Percentiles rank a stretch among this genome's conserved stretches.
These are phyloP conservation scores for Colletotrichum tofieldiae DNA, from an alignment of 2,329 filamentous ascomycete species.

Conservation along the genomic window DNA sequence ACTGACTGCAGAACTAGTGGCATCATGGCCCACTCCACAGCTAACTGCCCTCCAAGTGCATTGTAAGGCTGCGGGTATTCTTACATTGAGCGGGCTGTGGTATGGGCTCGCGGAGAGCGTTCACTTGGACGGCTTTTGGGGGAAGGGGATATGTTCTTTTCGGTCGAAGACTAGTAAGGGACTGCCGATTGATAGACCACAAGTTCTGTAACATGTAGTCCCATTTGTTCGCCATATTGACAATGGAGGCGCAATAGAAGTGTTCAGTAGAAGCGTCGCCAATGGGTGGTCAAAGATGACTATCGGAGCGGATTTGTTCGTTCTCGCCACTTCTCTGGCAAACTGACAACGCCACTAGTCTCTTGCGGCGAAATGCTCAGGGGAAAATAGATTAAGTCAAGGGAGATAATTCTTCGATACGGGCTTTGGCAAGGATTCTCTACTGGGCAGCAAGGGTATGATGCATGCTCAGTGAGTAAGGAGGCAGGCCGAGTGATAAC, in stretches of 20 bases:
- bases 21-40: no score
- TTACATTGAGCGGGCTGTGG: not conserved
- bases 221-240: no score
- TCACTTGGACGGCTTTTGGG: not conserved
- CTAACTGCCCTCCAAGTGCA: not conserved
- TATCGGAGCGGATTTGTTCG: no score
- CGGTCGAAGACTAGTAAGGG: not conserved
- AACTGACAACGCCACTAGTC: no score
- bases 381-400: not conserved
- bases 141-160: no score
- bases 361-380: no score
- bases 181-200: constrained; percentile 8
- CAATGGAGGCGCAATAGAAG: not conserved
- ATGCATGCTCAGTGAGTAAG: not conserved
- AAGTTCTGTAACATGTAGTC: not conserved
- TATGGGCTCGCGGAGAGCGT: not conserved
- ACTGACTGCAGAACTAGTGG: not conserved
- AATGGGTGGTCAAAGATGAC: no score
- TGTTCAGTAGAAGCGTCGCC: not conserved
- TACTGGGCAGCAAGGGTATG: constrained; percentile 1
- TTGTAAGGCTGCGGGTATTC: not conserved
- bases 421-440: not conserved
- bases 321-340: not conserved
- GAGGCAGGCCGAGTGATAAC: not conserved
- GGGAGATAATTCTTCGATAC: not conserved